Base-by-base conservation (phyloP, 257 asterid genomes). In the Solanum appendiculatum region DNA sequence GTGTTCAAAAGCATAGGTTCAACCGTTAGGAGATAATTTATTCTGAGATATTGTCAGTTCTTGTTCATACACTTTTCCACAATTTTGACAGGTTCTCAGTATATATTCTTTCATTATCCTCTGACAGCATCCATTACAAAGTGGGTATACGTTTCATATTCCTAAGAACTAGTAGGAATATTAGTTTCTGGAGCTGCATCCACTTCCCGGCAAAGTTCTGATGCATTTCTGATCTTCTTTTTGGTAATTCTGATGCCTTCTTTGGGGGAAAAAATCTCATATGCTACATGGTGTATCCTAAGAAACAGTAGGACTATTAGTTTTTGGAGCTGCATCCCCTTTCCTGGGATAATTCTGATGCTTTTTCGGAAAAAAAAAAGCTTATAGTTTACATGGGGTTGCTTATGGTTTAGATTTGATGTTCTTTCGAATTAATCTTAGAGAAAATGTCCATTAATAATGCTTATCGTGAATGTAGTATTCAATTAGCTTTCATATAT, bases 41-140 rank as follows among this genome's bases (percentile, higher is more conserved):
- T 81, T 6, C 29, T 48, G 68, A 54, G 44, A 81, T 48, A 18
- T 18, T 29, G 29, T 48, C 7, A 14, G 34, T 29, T 80, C 20
- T 48, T 81, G 68, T 48, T 46, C 85, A 46, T 48, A 46, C 84
- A 48, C 68, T 5, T 70, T 3, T 39, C 37, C 72, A 68, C 86
- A 39, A 29, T 64, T 44, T 60, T 63, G 68, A 84, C 37, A 7
- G 80, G 27, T 84, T 40, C 60, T 84, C 63, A 64, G 86, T 68
- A 64, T 69, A 64, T 84, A 84, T 84, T 84, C 80, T 84, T 40
- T 36, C 86, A 84, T 84, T 84, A 63, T 58, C 86, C 78, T 58
- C 78, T 25, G 54, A 14, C 78, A 23, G 42, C 9, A 84, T 84
- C 18, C 37, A 84, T 84, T 20, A 73, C 44, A 29, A 25, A 80